These are phyloP conservation scores for Pseudocercospora macadamiae DNA, from an alignment of 2,329 filamentous ascomycete species.

Conservation along the genomic window DNA sequence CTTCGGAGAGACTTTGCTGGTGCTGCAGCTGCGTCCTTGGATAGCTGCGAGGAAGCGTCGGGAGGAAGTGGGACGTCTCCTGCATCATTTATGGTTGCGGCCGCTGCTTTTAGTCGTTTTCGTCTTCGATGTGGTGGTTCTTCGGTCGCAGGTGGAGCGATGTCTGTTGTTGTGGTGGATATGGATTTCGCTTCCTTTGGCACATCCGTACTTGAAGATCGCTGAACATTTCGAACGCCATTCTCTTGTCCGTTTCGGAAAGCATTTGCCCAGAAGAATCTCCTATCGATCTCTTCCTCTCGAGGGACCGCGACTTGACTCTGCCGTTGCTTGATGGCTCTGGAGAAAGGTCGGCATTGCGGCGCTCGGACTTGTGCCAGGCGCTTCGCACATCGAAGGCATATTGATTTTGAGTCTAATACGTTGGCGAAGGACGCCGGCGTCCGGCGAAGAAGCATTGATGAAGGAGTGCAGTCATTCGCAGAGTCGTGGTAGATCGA, in stretches of 20 bases:
- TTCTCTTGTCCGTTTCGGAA: constrained; percentile 20
- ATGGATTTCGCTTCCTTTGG: not conserved
- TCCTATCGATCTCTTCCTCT: constrained; percentile 34
- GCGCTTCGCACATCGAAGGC: constrained; percentile 34
- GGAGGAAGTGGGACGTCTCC: constrained; percentile 48
- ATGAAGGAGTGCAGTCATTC: not conserved
- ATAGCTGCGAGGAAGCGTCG: constrained; percentile 65
- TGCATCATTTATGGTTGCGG: constrained; percentile 7
- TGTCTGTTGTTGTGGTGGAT: not conserved
- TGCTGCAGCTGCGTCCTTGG: constrained; percentile 59
- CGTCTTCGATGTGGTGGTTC: constrained; percentile 39
- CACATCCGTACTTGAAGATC: not conserved
- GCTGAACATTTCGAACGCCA: not conserved
- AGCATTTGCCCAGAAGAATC: constrained; percentile 42
- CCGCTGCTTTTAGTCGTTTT: constrained; percentile 39
- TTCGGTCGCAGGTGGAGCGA: constrained; percentile 12
- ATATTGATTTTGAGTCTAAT: constrained; percentile 29
- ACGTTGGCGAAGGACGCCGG: constrained; percentile 8
- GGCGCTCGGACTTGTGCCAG: constrained; percentile 26
- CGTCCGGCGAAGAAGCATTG: constrained; percentile 20
- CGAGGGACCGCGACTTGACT: constrained; percentile 23
- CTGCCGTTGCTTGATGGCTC: constrained; percentile 25
- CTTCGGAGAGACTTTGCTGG: constrained; percentile 64
- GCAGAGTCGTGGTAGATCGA: not conserved
- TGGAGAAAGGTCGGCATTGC: constrained; percentile 24